These are phyloP conservation scores for Papiliotrema flavescens DNA, from an alignment of 1,284 basidiomycete genomes.

Conservation along the genomic window DNA sequence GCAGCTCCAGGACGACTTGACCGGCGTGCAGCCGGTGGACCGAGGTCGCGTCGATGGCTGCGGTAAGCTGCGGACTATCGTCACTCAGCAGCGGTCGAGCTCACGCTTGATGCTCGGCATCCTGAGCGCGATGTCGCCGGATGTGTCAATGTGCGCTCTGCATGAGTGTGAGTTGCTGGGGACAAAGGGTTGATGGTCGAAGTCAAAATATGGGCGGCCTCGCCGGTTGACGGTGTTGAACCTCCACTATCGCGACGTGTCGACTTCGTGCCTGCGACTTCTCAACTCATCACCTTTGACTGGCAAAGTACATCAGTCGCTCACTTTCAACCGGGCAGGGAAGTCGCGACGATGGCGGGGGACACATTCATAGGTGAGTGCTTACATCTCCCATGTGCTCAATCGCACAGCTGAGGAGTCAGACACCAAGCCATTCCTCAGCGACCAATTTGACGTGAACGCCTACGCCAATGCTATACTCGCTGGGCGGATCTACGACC, in stretches of 20 bases:
- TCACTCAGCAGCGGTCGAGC: background rate
- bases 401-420: background rate
- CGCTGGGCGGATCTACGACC: conserved; percentile 68
- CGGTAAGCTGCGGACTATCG: background rate
- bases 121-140: background rate
- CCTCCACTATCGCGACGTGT: too few species aligned
- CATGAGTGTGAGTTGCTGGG: too few species aligned
- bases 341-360: background rate
- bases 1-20: conserved; percentile 91
- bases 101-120: background rate
- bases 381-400: background rate
- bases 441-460: conserved; percentile 71
- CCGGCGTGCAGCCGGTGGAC: conserved; percentile 85
- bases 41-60: conserved; percentile 69
- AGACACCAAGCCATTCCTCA: conserved; percentile 48
- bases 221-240: too few species aligned
- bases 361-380: background rate
- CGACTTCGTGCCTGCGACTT: too few species aligned
- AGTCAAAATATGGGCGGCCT: too few species aligned
- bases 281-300: too few species aligned
- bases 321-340: background rate
- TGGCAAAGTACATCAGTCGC: too few species aligned
- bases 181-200: too few species aligned
- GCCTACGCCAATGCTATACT: conserved; percentile 84
- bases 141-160: background rate